phyloP scores from a whole-genome alignment of 139 green algal genomes.

The Volvox reticuliferus region DNA sequence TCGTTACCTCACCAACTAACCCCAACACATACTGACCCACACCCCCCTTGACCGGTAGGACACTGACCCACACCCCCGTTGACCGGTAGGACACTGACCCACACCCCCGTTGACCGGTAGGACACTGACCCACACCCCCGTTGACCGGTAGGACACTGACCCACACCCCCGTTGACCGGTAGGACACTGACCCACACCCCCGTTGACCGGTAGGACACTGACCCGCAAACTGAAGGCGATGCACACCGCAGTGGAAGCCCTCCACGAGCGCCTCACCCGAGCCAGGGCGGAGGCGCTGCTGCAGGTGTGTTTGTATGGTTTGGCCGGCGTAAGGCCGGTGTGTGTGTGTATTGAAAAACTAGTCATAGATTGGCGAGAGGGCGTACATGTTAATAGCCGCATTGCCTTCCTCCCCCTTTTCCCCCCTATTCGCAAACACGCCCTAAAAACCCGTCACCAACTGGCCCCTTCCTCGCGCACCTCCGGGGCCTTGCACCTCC shows the following conservation, averaged over 20 bases:
- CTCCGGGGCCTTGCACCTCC: no score
- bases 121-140: not conserved
- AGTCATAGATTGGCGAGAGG: no score
- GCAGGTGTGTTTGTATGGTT: no score
- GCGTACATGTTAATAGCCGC: no score
- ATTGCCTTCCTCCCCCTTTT: no score
- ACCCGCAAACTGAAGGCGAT: not conserved
- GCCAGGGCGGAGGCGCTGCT: slow-evolving; percentile 33
- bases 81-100: not conserved
- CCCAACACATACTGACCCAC: not conserved
- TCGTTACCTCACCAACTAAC: no score
- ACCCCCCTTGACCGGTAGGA: not conserved
- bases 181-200: not conserved
- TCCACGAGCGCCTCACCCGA: not conserved
- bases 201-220: not conserved
- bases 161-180: not conserved
- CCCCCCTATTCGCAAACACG: not conserved
- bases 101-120: no score
- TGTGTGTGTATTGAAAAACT: no score
- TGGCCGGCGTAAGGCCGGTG: no score
- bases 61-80: not conserved
- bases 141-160: not conserved
- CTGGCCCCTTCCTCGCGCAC: not conserved
- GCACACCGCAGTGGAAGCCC: not conserved
- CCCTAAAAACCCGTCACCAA: not conserved